Evolutionary conservation across 1,284 basidiomycete species (phyloP).

Genomic region (Leccinum pachyderme): DNA sequence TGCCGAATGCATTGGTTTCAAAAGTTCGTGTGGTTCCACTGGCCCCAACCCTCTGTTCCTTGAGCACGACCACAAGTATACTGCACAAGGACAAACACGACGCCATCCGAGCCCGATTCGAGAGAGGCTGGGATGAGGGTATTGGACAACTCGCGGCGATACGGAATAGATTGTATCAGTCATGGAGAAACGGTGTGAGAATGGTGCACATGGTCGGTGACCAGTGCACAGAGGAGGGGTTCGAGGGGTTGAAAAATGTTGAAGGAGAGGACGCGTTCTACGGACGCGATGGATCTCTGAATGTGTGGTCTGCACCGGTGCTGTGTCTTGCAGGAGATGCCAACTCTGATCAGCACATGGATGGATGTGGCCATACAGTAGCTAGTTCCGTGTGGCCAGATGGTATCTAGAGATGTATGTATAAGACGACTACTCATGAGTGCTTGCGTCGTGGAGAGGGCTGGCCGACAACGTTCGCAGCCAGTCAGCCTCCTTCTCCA

Average conservation of each 20-base stretch:
- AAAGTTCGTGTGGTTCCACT: constrained; percentile 46
- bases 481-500: constrained; percentile 76
- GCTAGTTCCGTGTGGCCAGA: constrained; percentile 18
- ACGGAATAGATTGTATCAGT: constrained; percentile 43
- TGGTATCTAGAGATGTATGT: constrained; percentile 18
- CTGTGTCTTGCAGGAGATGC: constrained; percentile 28
- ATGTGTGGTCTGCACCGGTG: constrained; percentile 18
- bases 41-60: constrained; percentile 37
- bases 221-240: constrained; percentile 39
- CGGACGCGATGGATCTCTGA: constrained; percentile 8
- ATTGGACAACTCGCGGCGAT: constrained; percentile 44
- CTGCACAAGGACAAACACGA: constrained; percentile 36
- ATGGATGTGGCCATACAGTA: background rate
- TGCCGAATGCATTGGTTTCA: constrained; percentile 11
- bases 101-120: constrained; percentile 48
- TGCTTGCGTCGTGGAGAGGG: constrained; percentile 2
- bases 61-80: constrained; percentile 40
- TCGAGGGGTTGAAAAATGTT: constrained; percentile 49
- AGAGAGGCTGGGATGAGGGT: constrained; percentile 59
- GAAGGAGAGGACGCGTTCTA: constrained; percentile 28
- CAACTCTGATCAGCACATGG: constrained; percentile 7
- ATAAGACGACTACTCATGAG: constrained; percentile 1
- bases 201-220: constrained; percentile 40
- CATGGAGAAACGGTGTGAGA: constrained; percentile 45
- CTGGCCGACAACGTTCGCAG: constrained; percentile 49